Evolutionary conservation across 768 basidiomycete genomes (phyloP), one percentile per base, ranked within the genome.

Genomic region (Coprinopsis marcescibilis): DNA sequence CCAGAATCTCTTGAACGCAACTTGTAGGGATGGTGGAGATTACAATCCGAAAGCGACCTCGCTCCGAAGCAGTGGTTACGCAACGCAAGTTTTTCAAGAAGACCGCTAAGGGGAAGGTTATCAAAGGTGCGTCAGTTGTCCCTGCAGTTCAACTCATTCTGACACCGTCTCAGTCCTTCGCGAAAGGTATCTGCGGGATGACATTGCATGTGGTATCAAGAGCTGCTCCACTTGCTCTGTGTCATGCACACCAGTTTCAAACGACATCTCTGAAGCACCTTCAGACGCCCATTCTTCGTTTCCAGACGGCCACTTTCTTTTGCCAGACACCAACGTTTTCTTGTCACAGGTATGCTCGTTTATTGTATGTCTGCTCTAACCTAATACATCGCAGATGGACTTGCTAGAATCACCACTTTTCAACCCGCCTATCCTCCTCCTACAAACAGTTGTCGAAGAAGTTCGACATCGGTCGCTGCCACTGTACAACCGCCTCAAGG

Each of bases 31-130:
- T 73, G 73, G 69, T 68, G 32, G 71, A 80, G 46, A 90, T 92
- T 27, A 81, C 79, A 3, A 83, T 91, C 30, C 68, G 80, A 17
- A 91, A 88, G 55, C 72, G 89, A 45, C 75, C 84, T 13, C 71
- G 72, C 34, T 71, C 78, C 3, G 89, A 91, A 59, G 85, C 83
- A 1, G 76, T 78, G 11, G 60, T 86, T 2, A 87, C 89, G 0
- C 90, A 90, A 56, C 83, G 87, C 50, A 95, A 91, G 61, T 98
- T 93, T 65, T 88, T 93, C 74, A 95, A 90, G 65, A 98, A 98
- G 67, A 97, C 96, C 0, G 86, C 89, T 0, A 71, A 80, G 55
- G 96, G 96, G 13, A 94, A 93, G 59, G 90, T 99, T 15, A 80
- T 94, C 58, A 96, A 94, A 72, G 86, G 94, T 91, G 23, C 17